Evolutionary conservation across 441 rosid species (phyloP), one percentile per base, ranked within the genome.

Genomic region (Erodium moschatum): DNA sequence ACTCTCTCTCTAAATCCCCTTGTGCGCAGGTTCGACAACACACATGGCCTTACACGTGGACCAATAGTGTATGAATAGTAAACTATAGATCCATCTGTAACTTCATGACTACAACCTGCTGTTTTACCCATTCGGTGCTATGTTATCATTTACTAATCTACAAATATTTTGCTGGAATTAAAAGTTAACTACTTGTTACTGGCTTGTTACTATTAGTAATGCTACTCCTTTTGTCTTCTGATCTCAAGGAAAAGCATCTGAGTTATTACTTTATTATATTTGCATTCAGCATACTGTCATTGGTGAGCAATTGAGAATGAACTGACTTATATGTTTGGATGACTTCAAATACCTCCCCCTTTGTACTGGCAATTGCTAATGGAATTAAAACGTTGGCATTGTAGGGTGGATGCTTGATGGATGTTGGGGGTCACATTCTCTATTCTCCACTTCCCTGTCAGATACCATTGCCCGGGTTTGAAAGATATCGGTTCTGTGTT

Each of bases 381-480:
- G 72, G 67, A 68, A 73, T 38, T 20, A 35, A 67, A 61, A 68
- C 68, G 66, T 70, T 81, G 73, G 80, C 83, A 48, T 79, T 86
- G 82, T 75, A 95, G 98, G 96, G 70, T 78, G 93, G 89, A 74
- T 76, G 81, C 82, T 81, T 95, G 87, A 86, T 82, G 79, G 92
- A 91, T 74, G 89, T 88, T 79, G 84, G 80, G 31, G 76, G 92
- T 80, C 98, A 92, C 74, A 79, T 92, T 76, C 86, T 92, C 78
- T 95, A 87, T 85, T 86, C 97, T 31, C 97, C 97, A 60, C 92
- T 95, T 77, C 85, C 86, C 68, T 92, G 98, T 81, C 85, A 67
- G 79, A 81, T 78, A 79, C 96, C 99, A 71, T 84, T 95, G 81
- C 94, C 87, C 70, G 96, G 94, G 71, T 92, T 95, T 73, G 81